A percentile compares a stretch with the other conserved stretches of the same genome.
These are phyloP conservation scores for Hanseniaspora vineae DNA, from an alignment of 805 yeast species.

Conservation along the genomic window DNA sequence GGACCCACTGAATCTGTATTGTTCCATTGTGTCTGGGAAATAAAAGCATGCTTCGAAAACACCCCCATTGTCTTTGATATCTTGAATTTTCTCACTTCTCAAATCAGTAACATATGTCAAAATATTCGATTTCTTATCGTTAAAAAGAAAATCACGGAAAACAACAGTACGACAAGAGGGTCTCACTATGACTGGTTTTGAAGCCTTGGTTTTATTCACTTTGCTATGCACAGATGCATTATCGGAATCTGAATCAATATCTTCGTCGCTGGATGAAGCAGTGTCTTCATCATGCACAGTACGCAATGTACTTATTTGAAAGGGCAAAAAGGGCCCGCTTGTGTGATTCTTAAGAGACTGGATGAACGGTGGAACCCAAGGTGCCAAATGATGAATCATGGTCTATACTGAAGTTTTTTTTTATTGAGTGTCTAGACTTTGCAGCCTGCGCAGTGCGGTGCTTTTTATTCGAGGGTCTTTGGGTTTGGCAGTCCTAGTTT, in stretches of 20 bases:
- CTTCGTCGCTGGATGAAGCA: not conserved
- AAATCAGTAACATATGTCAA: constrained; percentile 60
- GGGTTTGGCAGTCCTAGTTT: no score
- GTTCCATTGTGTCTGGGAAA: constrained; percentile 47
- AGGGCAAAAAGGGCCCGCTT: constrained; percentile 39
- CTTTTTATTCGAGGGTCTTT: no score
- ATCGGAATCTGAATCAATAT: not conserved
- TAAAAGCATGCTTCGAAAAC: constrained; percentile 68
- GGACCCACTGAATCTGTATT: constrained; percentile 59
- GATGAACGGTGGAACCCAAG: constrained; percentile 62
- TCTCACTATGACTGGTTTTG: constrained; percentile 29
- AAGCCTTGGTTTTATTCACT: no score
- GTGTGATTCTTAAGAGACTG: constrained; percentile 38
- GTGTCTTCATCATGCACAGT: not conserved
- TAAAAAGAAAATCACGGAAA: constrained; percentile 61
- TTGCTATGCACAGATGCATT: no score
- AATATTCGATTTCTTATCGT: constrained; percentile 53
- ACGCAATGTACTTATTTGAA: constrained; percentile 41
- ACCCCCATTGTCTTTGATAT: constrained; percentile 33
- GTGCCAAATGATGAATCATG: constrained; percentile 40
- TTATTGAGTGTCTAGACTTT: not conserved
- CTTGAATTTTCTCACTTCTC: constrained; percentile 50
- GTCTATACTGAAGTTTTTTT: not conserved
- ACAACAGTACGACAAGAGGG: constrained; percentile 65
- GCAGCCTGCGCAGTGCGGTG: no score